These are phyloP conservation scores for Lactarius psammicola DNA, from an alignment of 768 basidiomycete species.

Conservation along the genomic window DNA sequence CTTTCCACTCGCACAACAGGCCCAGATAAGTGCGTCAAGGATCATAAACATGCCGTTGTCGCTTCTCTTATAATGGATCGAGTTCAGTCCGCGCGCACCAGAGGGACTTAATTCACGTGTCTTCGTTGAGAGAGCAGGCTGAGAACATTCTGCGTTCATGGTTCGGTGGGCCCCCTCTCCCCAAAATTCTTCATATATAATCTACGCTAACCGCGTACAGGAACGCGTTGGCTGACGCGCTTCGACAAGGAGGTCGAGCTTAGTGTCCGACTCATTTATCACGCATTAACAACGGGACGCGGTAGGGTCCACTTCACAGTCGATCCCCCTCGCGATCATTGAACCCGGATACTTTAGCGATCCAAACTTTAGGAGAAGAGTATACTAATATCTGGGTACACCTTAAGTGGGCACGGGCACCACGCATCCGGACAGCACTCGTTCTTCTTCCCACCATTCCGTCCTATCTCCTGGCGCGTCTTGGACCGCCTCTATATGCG, in stretches of 20 bases:
- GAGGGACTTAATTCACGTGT: slow-evolving; percentile 75
- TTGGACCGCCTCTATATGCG: slow-evolving; percentile 40
- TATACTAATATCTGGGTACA: slow-evolving; percentile 77
- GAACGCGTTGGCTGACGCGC: slow-evolving; percentile 73
- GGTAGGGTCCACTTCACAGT: slow-evolving; percentile 44
- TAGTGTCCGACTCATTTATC: slow-evolving; percentile 64
- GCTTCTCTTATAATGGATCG: slow-evolving; percentile 17
- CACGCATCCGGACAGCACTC: slow-evolving; percentile 47
- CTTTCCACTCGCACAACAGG: slow-evolving; percentile 78
- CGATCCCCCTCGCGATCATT: slow-evolving; percentile 16
- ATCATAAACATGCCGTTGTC: slow-evolving; percentile 1
- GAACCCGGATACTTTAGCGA: slow-evolving; percentile 44
- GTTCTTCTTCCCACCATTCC: slow-evolving; percentile 68
- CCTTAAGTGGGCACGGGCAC: slow-evolving; percentile 45
- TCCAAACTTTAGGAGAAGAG: slow-evolving; percentile 87
- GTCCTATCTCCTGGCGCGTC: slow-evolving; percentile 56
- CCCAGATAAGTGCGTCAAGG: slow-evolving; percentile 72
- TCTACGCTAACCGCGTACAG: slow-evolving; percentile 39
- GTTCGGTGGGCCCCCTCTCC: slow-evolving; percentile 53
- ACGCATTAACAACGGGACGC: slow-evolving; percentile 69
- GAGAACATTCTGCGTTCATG: slow-evolving; percentile 73
- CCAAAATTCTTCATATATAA: slow-evolving; percentile 4
- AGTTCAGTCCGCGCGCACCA: slow-evolving; percentile 78
- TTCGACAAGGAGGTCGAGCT: slow-evolving; percentile 84
- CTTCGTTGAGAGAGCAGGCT: slow-evolving; percentile 69